Evolutionary conservation across 1,284 basidiomycete species (phyloP), one percentile per base, ranked within the genome.

Genomic region (Leccinum pachyderme): DNA sequence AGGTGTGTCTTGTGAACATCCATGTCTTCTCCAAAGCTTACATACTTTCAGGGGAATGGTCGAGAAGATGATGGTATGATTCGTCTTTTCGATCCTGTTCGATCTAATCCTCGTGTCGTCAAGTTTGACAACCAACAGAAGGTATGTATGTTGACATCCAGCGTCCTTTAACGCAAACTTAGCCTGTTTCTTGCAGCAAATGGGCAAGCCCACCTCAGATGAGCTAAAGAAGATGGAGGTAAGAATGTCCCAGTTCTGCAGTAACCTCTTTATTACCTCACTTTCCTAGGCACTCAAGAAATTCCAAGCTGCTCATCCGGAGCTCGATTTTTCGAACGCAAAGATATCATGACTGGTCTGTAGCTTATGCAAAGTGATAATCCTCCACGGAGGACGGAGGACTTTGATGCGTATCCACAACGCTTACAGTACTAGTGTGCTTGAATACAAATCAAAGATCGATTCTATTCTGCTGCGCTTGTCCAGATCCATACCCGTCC

Each of bases 11-110:
- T 47, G 55, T 18, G n/a, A 52, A 31, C 6, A 39, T 6, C 6
- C 13, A 29, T n/a, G 13, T 47, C 12, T 12, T 45, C 31, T 41
- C n/a, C 15, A 52, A 45, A 45, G 7, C 45, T 62, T 32, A 62
- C 49, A n/a, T 47, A 50, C 13, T 53, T 55, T 53, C 66, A 91
- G 96, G 63, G 93, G 92, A 0, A 93, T 99, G 92, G 97, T 99
- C 0, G 97, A 99, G 75, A 99, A 99, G 78, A 99, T 99, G 97
- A 99, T 99, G 96, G 95, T 95, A 74, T 64, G 89, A 70, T 64
- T 27, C 94, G 74, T 64, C 88, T 69, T 63, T 18, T 29, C 32
- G 4, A 11, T 46, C n/a, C 33, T 53, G 13, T 39, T 53, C 24
- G 46, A 33, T 49, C 52, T 62, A 47, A 64, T 51, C 52, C 33